Conservation (phyloP, 129 eudicot species). For the Heracleum sosnowskyi region DNA sequence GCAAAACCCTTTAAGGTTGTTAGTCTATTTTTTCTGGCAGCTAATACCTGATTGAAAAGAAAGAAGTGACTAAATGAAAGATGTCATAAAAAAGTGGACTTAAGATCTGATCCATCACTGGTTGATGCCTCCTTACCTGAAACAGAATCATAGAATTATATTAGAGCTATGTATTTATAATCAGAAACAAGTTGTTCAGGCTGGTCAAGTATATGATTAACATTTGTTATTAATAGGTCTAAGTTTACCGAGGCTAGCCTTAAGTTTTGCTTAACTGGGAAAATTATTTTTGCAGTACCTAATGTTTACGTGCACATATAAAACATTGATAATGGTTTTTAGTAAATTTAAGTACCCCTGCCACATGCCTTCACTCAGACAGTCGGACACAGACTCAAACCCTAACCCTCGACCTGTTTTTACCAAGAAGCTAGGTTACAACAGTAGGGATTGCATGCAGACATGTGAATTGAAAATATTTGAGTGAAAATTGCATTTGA, state of each 20-base stretch:
- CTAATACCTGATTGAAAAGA: slow-evolving; percentile 61
- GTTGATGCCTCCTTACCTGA: slow-evolving; percentile 81
- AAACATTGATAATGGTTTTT: background rate
- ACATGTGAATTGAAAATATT: background rate
- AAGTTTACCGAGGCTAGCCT: background rate
- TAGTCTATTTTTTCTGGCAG: slow-evolving; percentile 96
- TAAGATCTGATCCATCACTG: slow-evolving; percentile 54
- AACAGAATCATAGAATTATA: background rate
- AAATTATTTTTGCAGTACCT: background rate
- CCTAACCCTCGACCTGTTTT: background rate
- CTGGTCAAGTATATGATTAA: background rate
- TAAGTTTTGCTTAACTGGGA: background rate
- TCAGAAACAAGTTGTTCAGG: background rate
- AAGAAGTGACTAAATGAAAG: slow-evolving; percentile 9
- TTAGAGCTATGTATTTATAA: too few relatives aligned
- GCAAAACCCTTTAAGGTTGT: slow-evolving; percentile 96
- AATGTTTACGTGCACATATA: background rate
- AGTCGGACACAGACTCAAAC: background rate
- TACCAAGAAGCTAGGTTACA: background rate
- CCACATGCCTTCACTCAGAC: background rate
- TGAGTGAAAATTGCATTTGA: background rate
- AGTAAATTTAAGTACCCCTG: background rate
- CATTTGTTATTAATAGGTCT: background rate
- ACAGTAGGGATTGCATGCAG: too few relatives aligned
- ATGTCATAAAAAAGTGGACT: slow-evolving; percentile 13